A percentile compares a stretch with the other conserved stretches of the same genome.
Evolutionary conservation across 2,329 filamentous ascomycete genomes (phyloP).

Genomic region (Botryotinia calthae): DNA sequence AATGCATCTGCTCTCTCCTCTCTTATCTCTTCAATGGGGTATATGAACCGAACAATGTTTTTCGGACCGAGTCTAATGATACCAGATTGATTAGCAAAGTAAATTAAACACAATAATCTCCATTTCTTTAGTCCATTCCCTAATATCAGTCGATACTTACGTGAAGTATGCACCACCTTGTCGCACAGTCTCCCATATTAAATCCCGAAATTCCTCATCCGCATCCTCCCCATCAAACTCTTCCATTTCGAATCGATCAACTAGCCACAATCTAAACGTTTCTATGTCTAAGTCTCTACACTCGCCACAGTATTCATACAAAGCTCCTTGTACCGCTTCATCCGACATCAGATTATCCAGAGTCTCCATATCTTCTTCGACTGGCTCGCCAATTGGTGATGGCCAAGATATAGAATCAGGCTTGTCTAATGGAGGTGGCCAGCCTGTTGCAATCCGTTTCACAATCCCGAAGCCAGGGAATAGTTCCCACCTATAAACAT

Average conservation of each 20-base stretch:
- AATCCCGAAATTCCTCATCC: neutral
- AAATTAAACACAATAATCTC: neutral
- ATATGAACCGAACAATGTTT: neutral
- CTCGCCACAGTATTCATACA: neutral
- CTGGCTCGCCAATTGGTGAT: neutral
- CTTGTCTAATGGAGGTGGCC: neutral
- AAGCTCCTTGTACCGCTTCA: neutral
- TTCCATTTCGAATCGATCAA: neutral
- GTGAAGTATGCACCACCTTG: slow-evolving; percentile 4
- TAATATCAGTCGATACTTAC: neutral
- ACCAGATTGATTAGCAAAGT: neutral
- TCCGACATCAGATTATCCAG: slow-evolving; percentile 11
- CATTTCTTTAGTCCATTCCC: neutral
- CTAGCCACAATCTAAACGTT: neutral
- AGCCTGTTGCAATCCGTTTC: neutral
- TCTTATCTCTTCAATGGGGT: neutral
- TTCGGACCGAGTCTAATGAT: neutral
- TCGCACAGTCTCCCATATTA: neutral
- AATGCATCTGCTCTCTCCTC: neutral
- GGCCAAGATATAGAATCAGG: neutral
- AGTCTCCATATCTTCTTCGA: neutral
- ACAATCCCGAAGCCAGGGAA: slow-evolving; percentile 1
- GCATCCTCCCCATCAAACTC: slow-evolving; percentile 2
- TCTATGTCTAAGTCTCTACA: slow-evolving; percentile 10
- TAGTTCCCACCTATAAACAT: neutral